Percentiles rank a stretch among this genome's conserved stretches.
These are phyloP conservation scores for Amniculicola lignicola DNA, from an alignment of 495 filamentous ascomycete genomes.

Conservation along the genomic window DNA sequence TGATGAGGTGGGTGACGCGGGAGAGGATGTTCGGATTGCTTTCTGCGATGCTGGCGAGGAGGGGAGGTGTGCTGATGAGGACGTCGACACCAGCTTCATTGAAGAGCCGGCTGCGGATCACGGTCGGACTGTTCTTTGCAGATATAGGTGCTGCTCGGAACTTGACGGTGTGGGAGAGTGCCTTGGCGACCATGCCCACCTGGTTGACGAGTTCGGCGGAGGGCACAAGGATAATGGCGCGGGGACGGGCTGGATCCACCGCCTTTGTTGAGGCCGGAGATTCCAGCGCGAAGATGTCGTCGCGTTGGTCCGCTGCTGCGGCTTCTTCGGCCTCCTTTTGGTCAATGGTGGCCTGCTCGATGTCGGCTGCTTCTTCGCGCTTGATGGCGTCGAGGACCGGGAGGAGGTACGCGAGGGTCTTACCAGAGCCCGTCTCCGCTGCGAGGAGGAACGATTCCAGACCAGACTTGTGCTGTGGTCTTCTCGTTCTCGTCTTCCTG, in stretches of 20 bases:
- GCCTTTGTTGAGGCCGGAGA: conserved; percentile 58
- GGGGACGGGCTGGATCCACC: conserved; percentile 72
- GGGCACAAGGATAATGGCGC: conserved; percentile 84
- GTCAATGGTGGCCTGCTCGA: conserved; percentile 49
- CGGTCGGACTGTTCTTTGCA: conserved; percentile 65
- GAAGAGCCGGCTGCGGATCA: conserved; percentile 87
- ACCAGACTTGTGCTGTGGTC: conserved; percentile 42
- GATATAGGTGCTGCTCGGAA: conserved; percentile 77
- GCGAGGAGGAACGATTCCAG: conserved; percentile 79
- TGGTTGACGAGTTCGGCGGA: conserved; percentile 92
- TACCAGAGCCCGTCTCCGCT: conserved; percentile 95
- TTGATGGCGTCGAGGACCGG: conserved; percentile 82
- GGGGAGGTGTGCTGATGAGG: conserved; percentile 81
- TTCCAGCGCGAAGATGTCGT: conserved; percentile 53
- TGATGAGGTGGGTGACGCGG: conserved; percentile 78
- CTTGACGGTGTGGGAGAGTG: conserved; percentile 75
- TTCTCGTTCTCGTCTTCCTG: conserved; percentile 33
- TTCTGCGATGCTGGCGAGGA: conserved; percentile 79
- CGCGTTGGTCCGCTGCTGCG: conserved; percentile 47
- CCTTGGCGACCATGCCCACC: conserved; percentile 73
- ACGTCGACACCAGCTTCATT: conserved; percentile 78
- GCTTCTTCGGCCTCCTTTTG: conserved; percentile 50
- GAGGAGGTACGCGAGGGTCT: conserved; percentile 87
- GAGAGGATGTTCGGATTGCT: conserved; percentile 84
- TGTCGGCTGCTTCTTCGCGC: conserved; percentile 59